phyloP scores from a whole-genome alignment of 768 basidiomycete genomes.

The Hericium coralloides region DNA sequence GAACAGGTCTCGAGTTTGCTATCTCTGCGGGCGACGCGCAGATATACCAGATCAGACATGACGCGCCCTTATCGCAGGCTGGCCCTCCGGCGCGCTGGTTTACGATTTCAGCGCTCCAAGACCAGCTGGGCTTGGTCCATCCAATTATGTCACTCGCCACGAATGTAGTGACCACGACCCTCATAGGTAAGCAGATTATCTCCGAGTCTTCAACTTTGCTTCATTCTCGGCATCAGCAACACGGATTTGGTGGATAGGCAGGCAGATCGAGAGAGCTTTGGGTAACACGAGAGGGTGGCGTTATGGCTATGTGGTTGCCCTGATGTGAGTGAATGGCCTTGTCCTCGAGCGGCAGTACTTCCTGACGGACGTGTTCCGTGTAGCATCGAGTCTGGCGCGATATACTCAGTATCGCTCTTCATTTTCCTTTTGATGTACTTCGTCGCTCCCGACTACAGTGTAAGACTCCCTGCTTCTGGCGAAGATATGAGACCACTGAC shows the following conservation, averaged over 20 bases:
- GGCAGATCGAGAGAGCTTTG: neutral
- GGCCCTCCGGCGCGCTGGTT: neutral
- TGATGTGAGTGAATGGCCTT: neutral
- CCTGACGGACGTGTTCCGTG: neutral
- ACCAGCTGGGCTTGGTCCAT: neutral
- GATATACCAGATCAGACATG: neutral
- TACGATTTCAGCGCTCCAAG: no score
- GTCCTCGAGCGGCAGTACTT: neutral
- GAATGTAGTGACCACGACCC: neutral
- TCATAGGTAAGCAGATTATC: neutral
- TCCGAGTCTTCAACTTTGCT: neutral
- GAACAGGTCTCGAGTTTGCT: neutral
- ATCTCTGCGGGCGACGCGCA: neutral
- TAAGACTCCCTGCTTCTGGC: neutral
- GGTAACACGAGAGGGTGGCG: neutral
- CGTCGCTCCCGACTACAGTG: neutral
- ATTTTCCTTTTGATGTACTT: neutral
- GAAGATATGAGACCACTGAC: neutral
- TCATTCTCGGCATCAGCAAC: neutral
- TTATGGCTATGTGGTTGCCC: neutral
- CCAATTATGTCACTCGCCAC: neutral
- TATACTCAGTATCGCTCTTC: neutral
- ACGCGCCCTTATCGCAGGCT: neutral
- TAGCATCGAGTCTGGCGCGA: neutral
- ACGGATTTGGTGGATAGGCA: neutral